Base-by-base conservation (phyloP, 345 rosid genomes). In the Tarenaya hassleriana region DNA sequence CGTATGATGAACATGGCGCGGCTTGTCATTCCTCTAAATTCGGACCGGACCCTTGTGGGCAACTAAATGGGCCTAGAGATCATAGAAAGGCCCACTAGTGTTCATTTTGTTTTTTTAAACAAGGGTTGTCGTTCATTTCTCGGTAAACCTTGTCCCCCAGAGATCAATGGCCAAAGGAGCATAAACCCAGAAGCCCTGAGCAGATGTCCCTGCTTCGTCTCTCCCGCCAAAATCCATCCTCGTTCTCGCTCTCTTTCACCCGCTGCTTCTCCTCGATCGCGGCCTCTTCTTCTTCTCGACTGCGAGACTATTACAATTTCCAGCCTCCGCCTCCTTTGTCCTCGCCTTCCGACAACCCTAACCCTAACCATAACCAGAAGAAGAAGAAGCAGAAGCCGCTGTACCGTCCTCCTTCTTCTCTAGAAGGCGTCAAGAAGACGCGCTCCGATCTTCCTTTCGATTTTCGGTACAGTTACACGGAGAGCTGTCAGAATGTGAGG, bases 381-480 rank as follows among this genome's bases (percentile, higher is more conserved):
- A 58, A 53, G 61, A 71, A 76, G 68, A 73, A 67, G 60, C 54
- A 51, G 4, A 86, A 87, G 64, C 87, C 89, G 34, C 76, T 24
- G 44, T 92, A 88, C 73, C 84, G 88, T 1, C 96, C 98, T 1
- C 88, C 98, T 0, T 85, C 91, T 7, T 88, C 98, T 0, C 82
- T 92, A 5, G 94, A 88, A 45, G 67, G 64, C 29, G 59, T 72
- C 41, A 88, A 81, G 66, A 66, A 78, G 53, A 24, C 34, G 5
- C 70, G 48, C 39, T 78, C 94, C 34, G 74, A 83, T 50, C 74
- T 83, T 6, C 95, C 89, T 1, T 85, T 92, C 50, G 97, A 88
- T 75, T 88, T 88, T 66, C 73, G 95, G 46, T 78, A 71, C 60
- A 92, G 97, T 55, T 88, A 92, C 77, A 85, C 98, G 4, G 94